Conservation (phyloP, 163 green algal genomes). For the Chlorella variabilis region DNA sequence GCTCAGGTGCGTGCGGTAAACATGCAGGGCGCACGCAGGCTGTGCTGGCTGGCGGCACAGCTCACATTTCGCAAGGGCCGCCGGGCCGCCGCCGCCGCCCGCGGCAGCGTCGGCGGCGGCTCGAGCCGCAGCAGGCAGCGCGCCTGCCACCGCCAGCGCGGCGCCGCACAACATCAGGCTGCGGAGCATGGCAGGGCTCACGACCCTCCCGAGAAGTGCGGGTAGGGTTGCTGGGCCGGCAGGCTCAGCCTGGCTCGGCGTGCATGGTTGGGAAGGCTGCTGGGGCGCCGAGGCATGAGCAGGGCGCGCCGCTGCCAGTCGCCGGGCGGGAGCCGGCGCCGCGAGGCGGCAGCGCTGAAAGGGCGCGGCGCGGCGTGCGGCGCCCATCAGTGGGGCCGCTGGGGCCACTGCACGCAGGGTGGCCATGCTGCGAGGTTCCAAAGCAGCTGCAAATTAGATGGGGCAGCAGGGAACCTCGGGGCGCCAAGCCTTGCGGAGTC, state of each 20-base stretch:
- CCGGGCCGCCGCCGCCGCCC: not conserved
- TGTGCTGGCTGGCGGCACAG: not conserved
- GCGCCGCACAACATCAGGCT: not conserved
- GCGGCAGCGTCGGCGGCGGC: conserved; percentile 21
- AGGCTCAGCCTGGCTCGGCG: not conserved
- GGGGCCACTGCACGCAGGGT: no score
- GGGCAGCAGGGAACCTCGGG: no score
- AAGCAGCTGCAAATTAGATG: no score
- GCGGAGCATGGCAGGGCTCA: not conserved
- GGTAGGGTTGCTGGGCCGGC: not conserved
- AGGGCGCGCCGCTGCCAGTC: no score
- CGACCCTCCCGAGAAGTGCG: not conserved
- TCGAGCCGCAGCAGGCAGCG: not conserved
- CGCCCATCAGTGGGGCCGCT: no score
- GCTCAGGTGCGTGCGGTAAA: not conserved
- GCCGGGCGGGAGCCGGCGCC: no score
- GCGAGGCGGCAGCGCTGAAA: no score
- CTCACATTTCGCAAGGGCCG: conserved; percentile 14
- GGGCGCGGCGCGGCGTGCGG: no score
- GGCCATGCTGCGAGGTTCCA: no score
- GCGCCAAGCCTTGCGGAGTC: no score
- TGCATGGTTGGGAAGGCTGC: no score
- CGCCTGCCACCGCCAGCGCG: not conserved
- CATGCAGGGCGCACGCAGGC: not conserved
- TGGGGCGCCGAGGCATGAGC: no score